Conservation (phyloP, 1,139 yeast genomes). For the Blastobotrys elegans region DNA sequence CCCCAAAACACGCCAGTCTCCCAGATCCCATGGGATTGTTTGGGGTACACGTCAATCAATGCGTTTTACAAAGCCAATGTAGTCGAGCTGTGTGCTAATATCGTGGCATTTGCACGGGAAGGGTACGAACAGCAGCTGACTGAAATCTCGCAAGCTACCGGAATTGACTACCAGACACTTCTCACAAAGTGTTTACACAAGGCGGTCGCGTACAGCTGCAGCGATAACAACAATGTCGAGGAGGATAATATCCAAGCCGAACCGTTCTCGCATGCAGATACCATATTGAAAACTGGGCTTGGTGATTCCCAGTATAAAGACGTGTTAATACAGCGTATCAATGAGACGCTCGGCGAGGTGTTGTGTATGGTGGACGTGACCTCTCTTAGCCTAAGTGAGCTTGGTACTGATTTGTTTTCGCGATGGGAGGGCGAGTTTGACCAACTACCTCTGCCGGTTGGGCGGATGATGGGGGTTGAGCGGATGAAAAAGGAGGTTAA, state of each 20-base stretch:
- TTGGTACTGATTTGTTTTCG: background rate
- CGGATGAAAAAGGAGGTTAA: background rate
- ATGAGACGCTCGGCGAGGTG: conserved; percentile 11
- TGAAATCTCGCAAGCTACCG: conserved; percentile 9
- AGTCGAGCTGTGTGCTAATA: conserved; percentile 14
- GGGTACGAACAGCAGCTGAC: conserved; percentile 10
- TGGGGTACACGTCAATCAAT: conserved; percentile 31
- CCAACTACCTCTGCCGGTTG: conserved; percentile 2
- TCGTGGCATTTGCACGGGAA: conserved; percentile 13
- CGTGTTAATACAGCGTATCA: background rate
- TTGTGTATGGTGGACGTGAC: conserved; percentile 7
- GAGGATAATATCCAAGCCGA: background rate
- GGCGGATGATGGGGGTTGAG: conserved; percentile 1
- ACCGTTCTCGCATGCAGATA: no score
- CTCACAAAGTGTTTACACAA: conserved; percentile 13
- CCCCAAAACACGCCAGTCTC: conserved; percentile 28
- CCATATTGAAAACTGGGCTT: background rate
- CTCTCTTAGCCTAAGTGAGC: background rate
- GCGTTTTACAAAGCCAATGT: conserved; percentile 34
- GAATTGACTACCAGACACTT: conserved; percentile 3
- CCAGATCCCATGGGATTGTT: conserved; percentile 38
- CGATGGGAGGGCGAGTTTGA: background rate
- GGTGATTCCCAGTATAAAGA: background rate
- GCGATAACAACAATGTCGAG: background rate
- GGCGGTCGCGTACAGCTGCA: conserved; percentile 15